Percentiles rank a stretch among this genome's conserved stretches.
Conservation (phyloP, 2,329 filamentous ascomycete genomes). For the Diaporthe destruens region DNA sequence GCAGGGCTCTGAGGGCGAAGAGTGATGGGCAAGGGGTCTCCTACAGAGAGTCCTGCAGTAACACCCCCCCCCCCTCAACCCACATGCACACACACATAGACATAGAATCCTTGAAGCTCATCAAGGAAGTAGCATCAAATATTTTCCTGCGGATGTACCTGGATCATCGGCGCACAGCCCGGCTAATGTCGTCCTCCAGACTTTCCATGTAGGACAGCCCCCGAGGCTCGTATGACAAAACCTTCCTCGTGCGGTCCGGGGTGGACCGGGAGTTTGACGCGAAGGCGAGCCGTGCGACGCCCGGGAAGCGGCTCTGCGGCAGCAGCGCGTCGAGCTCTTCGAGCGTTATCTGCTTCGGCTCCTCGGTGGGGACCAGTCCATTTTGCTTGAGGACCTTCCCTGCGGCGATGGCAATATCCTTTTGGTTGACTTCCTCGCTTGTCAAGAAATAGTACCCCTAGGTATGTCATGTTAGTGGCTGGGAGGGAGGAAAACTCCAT, state of each 20-base stretch:
- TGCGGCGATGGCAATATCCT: neutral
- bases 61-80: too few species aligned
- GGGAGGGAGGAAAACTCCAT: neutral
- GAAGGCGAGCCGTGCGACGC: neutral
- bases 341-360: neutral
- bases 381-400: constrained; percentile 1
- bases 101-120: too few species aligned
- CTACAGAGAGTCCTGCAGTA: too few species aligned
- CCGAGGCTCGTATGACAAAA: neutral
- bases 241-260: neutral
- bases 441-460: constrained; percentile 9
- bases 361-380: neutral
- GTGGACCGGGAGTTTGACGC: constrained; percentile 6
- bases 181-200: neutral
- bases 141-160: too few species aligned
- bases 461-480: neutral
- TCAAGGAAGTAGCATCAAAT: neutral
- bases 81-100: too few species aligned
- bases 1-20: too few species aligned
- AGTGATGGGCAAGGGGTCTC: too few species aligned
- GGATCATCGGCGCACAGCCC: neutral
- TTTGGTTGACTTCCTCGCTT: constrained; percentile 1
- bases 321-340: neutral
- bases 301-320: neutral
- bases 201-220: neutral